Base-by-base conservation (phyloP, 1,139 yeast species). In the Magnusiomyces paraingens region DNA sequence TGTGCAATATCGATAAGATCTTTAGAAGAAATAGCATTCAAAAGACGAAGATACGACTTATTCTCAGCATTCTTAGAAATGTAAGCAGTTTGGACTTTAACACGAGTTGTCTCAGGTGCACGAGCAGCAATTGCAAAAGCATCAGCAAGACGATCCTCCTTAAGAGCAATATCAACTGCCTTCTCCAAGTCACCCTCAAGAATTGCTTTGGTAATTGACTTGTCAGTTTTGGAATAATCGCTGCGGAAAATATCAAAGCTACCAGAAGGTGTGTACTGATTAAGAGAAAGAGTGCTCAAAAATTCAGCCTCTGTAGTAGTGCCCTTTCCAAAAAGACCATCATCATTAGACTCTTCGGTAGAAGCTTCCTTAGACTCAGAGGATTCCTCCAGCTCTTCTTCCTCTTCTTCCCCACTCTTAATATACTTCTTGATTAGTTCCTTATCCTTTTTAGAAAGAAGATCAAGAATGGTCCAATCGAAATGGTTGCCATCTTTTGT, bases 101-200 rank as follows among this genome's bases (percentile, higher is more conserved):
- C 75, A 62, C 86, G 85, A 63, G 84, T 73, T 18, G 64, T 64
- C 6, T 74, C 76, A 20, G 78, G 81, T 2, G 86, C 86, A 64
- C 84, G 85, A 63, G 87, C 72, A 0, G 98, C 88, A 57, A 94
- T 77, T 46, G 91, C 74, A 61, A 91, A 78, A 2, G 98, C 97
- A 66, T 93, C 98, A 21, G 80, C 70, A 42, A 89, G 72, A 56
- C 80, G 78, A 54, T 80, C 85, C 50, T 80, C 79, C 51, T 81
- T 77, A 57, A 94, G 73, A 59, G 94, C 83, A 45, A 77, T 66
- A 40, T 82, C 77, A 6, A 89, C 84, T 0, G 98, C 97, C 29
- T 77, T 75, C 29, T 79, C 81, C 55, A 80, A 72, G 55, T 88
- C 78, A 56, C 91, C 91, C 17, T 71, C 67, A 58, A 91, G 74